phyloP scores from a whole-genome alignment of 306 rosid species.

The Ormosia emarginata region DNA sequence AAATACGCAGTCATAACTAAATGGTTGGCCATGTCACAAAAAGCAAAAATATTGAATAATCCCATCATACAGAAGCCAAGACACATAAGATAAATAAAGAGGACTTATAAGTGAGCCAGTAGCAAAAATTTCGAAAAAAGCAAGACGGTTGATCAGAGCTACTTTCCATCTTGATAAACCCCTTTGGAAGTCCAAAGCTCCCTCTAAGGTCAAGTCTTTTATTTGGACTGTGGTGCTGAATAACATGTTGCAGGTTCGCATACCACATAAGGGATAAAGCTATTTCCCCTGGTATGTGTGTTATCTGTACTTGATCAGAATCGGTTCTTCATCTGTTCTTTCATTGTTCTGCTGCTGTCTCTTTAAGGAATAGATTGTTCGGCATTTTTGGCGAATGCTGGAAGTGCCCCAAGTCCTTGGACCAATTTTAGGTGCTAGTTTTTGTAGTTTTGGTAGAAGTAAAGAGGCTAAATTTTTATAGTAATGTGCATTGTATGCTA shows the following conservation, averaged over 20 bases:
- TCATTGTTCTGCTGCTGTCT: neutral
- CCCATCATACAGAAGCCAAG: neutral
- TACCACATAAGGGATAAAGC: neutral
- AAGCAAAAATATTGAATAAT: neutral
- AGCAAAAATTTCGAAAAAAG: neutral
- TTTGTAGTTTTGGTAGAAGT: neutral
- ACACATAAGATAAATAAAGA: neutral
- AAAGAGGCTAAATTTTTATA: neutral
- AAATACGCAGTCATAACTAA: constrained; percentile 11
- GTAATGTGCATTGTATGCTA: neutral
- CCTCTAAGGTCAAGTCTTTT: neutral
- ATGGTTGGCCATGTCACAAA: neutral
- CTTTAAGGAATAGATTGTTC: neutral
- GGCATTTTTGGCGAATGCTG: neutral
- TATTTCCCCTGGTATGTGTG: neutral
- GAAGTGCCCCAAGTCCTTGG: neutral
- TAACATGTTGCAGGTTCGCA: neutral
- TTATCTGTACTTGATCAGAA: neutral
- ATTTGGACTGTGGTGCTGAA: neutral
- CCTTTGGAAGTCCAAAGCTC: neutral
- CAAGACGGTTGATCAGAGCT: neutral
- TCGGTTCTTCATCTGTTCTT: neutral
- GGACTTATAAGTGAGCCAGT: neutral
- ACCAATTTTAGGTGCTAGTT: neutral
- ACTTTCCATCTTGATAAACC: neutral